Conservation (phyloP, 106 monocot species). For the Dactylorhiza incarnata region DNA sequence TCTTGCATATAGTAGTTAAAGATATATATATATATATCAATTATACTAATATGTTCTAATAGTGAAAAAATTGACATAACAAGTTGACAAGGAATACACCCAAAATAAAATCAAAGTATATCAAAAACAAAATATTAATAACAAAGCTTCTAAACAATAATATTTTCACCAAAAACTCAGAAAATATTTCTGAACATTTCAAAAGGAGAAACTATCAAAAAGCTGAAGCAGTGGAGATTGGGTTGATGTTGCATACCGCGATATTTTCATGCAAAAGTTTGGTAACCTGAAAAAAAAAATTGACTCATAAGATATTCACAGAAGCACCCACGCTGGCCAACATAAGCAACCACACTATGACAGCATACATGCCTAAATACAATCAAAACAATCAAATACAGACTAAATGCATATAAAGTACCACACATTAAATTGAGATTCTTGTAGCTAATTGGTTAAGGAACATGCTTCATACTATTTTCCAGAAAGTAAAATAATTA, state of each 20-base stretch:
- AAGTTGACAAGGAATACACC: no score
- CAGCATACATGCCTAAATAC: neutral
- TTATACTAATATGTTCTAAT: no score
- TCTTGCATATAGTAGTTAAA: no score
- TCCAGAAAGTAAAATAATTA: neutral
- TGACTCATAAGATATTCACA: neutral
- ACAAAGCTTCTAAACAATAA: neutral
- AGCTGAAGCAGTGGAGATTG: neutral
- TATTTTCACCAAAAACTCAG: neutral
- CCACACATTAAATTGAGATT: neutral
- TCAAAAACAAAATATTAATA: no score
- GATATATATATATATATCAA: no score
- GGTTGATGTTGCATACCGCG: constrained; percentile 4
- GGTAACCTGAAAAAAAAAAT: constrained; percentile 8
- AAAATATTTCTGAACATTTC: neutral
- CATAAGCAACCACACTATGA: neutral
- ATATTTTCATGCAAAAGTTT: constrained; percentile 9
- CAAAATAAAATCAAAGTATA: no score
- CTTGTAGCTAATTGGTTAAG: neutral
- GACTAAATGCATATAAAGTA: neutral
- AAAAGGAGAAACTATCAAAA: neutral
- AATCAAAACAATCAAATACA: neutral
- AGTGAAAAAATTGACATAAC: no score
- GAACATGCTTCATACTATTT: neutral
- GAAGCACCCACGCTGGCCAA: neutral